Evolutionary conservation across 2,329 filamentous ascomycete species (phyloP).

Genomic region (Pyrenophora teres): DNA sequence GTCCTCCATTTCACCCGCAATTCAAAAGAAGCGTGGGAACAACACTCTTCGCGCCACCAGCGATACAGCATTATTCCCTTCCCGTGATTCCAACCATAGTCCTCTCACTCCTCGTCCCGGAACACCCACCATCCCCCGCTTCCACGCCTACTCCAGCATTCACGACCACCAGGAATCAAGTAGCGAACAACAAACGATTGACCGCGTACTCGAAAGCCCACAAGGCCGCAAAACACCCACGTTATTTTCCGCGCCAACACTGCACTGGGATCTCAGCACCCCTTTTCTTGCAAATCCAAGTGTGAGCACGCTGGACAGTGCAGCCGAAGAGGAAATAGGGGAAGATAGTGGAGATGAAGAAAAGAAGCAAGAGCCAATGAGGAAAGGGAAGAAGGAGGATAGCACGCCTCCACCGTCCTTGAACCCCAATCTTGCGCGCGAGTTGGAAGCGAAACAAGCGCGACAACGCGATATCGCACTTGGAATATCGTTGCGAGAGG

Average conservation of each 20-base stretch:
- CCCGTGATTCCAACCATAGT: no score
- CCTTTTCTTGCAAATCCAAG: neutral
- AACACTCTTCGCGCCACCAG: no score
- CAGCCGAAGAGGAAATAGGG: neutral
- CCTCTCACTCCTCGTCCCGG: neutral
- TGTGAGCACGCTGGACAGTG: neutral
- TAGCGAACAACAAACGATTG: neutral
- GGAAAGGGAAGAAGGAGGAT: no score
- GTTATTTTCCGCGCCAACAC: neutral
- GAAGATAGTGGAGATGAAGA: neutral
- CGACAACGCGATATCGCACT: no score
- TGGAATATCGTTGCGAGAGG: no score
- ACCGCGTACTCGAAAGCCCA: neutral
- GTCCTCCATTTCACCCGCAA: neutral
- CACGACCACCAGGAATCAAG: no score
- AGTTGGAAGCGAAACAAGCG: no score
- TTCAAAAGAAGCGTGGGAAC: neutral
- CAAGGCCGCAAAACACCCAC: constrained; percentile 4
- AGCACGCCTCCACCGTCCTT: no score
- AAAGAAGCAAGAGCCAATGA: neutral
- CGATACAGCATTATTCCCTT: no score
- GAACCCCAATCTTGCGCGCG: no score
- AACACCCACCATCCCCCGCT: neutral
- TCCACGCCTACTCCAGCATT: no score
- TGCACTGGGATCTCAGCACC: constrained; percentile 3